Evolutionary conservation across 2,329 filamentous ascomycete genomes (phyloP).

Genomic region (Massarina eburnea): DNA sequence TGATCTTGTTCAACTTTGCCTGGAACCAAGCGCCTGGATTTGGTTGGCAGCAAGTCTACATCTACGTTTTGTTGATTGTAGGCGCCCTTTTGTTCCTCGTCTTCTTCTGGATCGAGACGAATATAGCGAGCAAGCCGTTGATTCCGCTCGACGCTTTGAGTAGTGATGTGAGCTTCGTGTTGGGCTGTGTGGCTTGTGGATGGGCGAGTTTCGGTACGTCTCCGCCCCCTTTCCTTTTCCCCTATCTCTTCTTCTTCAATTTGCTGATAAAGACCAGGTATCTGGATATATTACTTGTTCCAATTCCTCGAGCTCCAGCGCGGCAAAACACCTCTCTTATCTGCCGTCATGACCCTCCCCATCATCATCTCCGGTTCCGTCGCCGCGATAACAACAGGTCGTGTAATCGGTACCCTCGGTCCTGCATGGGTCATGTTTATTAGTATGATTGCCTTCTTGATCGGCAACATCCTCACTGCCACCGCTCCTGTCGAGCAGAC

Average conservation of each 20-base stretch:
- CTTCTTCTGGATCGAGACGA: constrained; percentile 58
- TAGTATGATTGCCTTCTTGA: constrained; percentile 31
- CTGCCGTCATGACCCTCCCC: constrained; percentile 29
- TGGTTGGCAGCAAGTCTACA: constrained; percentile 60
- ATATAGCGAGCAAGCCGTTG: constrained; percentile 53
- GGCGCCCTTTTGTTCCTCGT: constrained; percentile 56
- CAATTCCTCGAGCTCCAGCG: constrained; percentile 30
- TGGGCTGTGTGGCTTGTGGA: constrained; percentile 54
- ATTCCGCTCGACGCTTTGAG: constrained; percentile 58
- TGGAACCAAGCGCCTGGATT: constrained; percentile 66
- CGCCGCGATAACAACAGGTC: constrained; percentile 36
- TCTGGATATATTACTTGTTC: constrained; percentile 37
- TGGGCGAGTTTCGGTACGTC: constrained; percentile 38
- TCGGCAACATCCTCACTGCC: constrained; percentile 44
- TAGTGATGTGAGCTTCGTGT: constrained; percentile 56
- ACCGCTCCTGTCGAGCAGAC: constrained; percentile 44
- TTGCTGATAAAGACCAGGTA: constrained; percentile 13
- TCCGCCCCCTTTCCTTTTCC: background rate
- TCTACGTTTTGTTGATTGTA: constrained; percentile 60
- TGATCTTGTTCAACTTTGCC: constrained; percentile 66
- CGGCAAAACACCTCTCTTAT: constrained; percentile 27
- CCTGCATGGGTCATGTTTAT: constrained; percentile 37
- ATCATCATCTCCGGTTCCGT: constrained; percentile 29
- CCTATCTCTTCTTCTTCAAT: no score
- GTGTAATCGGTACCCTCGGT: constrained; percentile 30